A percentile compares a stretch with the other conserved stretches of the same genome.
These are phyloP conservation scores for Solanum aculeatissimum DNA, from an alignment of 305 asterid genomes.

Conservation along the genomic window DNA sequence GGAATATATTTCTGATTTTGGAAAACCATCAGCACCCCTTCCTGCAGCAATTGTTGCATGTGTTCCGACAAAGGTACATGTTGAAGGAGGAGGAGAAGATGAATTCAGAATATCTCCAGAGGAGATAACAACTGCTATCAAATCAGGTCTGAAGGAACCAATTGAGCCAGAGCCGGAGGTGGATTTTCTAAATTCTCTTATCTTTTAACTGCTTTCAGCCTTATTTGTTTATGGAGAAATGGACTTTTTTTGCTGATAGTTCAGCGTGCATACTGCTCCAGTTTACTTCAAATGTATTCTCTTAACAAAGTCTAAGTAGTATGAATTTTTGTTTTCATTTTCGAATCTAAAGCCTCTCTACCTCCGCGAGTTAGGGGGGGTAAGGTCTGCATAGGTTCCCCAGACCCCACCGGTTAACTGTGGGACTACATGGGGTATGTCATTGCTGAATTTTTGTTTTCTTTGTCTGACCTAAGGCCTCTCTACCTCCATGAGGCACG, in stretches of 20 bases:
- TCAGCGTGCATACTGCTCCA: background rate
- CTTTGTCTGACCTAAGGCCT: background rate
- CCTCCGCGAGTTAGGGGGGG: too few species aligned
- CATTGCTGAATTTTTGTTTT: background rate
- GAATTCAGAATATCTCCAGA: slow-evolving; percentile 73
- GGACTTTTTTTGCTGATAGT: background rate
- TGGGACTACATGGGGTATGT: too few species aligned
- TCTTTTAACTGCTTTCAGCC: slow-evolving; percentile 1
- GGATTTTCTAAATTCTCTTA: slow-evolving; percentile 1
- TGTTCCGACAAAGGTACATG: slow-evolving; percentile 71
- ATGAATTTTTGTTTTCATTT: background rate
- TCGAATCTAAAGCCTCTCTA: too few species aligned
- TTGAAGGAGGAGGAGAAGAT: slow-evolving; percentile 81
- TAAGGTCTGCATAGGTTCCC: too few species aligned
- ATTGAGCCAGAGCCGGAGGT: slow-evolving; percentile 99
- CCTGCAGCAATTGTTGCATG: slow-evolving; percentile 99
- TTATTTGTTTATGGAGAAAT: background rate
- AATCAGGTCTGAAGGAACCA: slow-evolving; percentile 82
- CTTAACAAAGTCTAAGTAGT: background rate
- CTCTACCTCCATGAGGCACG: background rate
- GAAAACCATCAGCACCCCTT: slow-evolving; percentile 83
- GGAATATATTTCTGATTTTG: slow-evolving; percentile 91
- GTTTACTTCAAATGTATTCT: background rate
- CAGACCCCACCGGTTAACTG: too few species aligned
- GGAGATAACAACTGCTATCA: slow-evolving; percentile 75